A percentile compares a stretch with the other conserved stretches of the same genome.
phyloP scores from a whole-genome alignment of 257 asterid genomes.

The Striga asiatica region DNA sequence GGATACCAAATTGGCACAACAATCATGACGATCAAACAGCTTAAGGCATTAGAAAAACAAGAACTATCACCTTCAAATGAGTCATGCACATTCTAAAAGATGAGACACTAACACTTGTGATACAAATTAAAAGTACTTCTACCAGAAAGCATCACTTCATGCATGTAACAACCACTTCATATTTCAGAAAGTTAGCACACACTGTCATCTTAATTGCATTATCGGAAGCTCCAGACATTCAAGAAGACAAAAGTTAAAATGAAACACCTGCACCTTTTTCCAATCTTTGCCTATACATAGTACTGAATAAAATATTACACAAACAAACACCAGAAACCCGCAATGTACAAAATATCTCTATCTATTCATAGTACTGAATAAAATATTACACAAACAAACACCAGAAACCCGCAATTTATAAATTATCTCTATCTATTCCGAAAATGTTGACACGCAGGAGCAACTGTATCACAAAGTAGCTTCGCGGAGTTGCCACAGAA shows the following conservation, averaged over 20 bases:
- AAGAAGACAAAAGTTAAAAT: not conserved
- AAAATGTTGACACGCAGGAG: not conserved
- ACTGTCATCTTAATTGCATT: not conserved
- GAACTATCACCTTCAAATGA: constrained; percentile 4
- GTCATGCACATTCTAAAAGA: not conserved
- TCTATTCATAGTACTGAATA: not conserved
- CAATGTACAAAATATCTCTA: not conserved
- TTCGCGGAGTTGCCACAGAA: too few species aligned
- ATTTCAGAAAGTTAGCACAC: not conserved
- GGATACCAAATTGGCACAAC: constrained; percentile 1
- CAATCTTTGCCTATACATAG: not conserved
- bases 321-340: not conserved
- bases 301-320: not conserved
- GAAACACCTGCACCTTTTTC: not conserved
- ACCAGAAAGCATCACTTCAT: not conserved
- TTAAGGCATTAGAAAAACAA: not conserved
- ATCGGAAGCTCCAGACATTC: not conserved
- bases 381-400: not conserved
- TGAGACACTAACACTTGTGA: not conserved
- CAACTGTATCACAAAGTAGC: constrained; percentile 6
- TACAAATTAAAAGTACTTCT: not conserved
- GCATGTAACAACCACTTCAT: not conserved
- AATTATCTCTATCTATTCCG: not conserved
- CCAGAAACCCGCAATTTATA: not conserved
- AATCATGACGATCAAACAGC: not conserved